Evolutionary conservation across 2,329 filamentous ascomycete genomes (phyloP).

Genomic region (Fonsecaea nubica): DNA sequence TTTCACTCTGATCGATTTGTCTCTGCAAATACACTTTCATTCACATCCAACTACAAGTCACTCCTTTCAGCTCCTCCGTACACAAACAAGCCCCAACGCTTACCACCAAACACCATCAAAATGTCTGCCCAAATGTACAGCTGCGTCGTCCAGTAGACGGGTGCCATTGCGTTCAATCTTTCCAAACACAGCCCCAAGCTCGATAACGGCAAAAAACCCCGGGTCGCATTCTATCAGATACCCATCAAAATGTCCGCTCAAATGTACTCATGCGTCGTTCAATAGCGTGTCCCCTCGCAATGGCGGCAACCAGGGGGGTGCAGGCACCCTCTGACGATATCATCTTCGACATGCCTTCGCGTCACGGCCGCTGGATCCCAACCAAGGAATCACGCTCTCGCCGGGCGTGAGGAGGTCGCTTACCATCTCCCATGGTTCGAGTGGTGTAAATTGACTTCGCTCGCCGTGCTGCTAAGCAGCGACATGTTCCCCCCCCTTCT

Average conservation of each 20-base stretch:
- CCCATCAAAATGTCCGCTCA: background rate
- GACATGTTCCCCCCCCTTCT: background rate
- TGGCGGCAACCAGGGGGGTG: constrained; percentile 4
- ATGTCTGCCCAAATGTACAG: constrained; percentile 12
- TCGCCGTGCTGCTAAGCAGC: background rate
- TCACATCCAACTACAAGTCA: constrained; percentile 18
- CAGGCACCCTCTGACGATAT: constrained; percentile 26
- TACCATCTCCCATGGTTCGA: background rate
- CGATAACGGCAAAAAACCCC: too few relatives aligned
- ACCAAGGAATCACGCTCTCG: background rate
- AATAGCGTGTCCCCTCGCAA: background rate
- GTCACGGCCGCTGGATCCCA: constrained; percentile 10
- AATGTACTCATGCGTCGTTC: constrained; percentile 14
- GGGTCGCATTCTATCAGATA: background rate
- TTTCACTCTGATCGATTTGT: background rate
- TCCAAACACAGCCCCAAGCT: background rate
- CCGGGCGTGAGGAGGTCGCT: background rate
- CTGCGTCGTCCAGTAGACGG: constrained; percentile 14
- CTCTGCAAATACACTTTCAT: constrained; percentile 12
- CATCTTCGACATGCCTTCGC: constrained; percentile 27
- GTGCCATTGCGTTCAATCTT: background rate
- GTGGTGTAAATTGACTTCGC: background rate
- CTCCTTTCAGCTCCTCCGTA: constrained; percentile 15
- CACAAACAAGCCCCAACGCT: background rate
- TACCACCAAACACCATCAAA: background rate